Conservation (phyloP, 2,329 filamentous ascomycete species). For the Epichloe coenophiala region DNA sequence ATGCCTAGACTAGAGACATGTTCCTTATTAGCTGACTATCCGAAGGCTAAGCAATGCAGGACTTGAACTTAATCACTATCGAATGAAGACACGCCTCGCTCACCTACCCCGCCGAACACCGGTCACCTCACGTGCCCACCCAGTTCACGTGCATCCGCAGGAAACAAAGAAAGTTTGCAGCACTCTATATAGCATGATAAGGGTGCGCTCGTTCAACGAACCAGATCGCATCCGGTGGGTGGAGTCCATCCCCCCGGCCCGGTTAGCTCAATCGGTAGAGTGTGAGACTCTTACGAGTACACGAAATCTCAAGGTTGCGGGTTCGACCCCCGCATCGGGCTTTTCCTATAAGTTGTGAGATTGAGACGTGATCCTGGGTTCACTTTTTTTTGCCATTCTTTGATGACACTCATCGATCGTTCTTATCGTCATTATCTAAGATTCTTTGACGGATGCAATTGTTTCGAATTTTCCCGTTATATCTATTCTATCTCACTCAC, state of each 20-base stretch:
- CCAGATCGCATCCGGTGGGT: background rate
- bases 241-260: slow-evolving; percentile 10
- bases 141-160: too few relatives aligned
- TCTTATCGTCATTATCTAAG: background rate
- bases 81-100: too few relatives aligned
- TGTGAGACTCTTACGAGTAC: slow-evolving; percentile 49
- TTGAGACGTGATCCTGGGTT: background rate
- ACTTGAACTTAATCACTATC: too few relatives aligned
- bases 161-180: background rate
- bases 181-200: background rate
- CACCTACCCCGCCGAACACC: too few relatives aligned
- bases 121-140: too few relatives aligned
- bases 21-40: too few relatives aligned
- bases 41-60: too few relatives aligned
- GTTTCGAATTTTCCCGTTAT: too few relatives aligned
- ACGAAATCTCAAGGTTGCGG: slow-evolving; percentile 35
- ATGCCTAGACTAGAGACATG: too few relatives aligned
- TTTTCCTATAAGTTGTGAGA: background rate
- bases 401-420: background rate
- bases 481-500: too few relatives aligned
- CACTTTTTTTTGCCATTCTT: background rate
- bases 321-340: slow-evolving; percentile 34
- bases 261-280: slow-evolving; percentile 41
- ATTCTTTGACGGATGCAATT: background rate
- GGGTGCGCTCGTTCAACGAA: rapidly evolving